These are phyloP conservation scores for Entomophthora muscae DNA, from an alignment of 371 early-diverging fungal genomes.

Conservation along the genomic window DNA sequence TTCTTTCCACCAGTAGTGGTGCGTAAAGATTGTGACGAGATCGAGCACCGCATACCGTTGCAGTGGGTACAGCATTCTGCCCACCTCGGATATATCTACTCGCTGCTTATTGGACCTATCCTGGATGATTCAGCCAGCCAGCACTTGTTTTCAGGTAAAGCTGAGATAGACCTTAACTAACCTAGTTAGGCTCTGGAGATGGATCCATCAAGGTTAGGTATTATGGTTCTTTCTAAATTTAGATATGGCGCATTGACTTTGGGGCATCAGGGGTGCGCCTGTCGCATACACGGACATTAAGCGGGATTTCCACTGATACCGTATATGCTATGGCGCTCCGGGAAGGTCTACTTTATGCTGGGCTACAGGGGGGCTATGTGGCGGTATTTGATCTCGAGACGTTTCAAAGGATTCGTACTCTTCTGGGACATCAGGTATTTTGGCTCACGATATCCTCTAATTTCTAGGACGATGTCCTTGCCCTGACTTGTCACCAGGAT, in stretches of 20 bases:
- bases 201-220: slow-evolving; percentile 38
- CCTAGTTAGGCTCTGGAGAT: slow-evolving; percentile 37
- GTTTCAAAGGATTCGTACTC: slow-evolving; percentile 43
- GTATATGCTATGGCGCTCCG: slow-evolving; percentile 39
- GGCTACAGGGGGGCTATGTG: slow-evolving; percentile 60
- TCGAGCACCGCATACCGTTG: slow-evolving; percentile 24
- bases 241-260: slow-evolving; percentile 37
- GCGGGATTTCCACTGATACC: slow-evolving; percentile 26
- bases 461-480: slow-evolving; percentile 41
- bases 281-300: slow-evolving; percentile 17
- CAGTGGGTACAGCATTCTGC: slow-evolving; percentile 34
- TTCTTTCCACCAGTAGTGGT: background rate
- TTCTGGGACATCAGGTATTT: slow-evolving; percentile 37
- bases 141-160: slow-evolving; percentile 39
- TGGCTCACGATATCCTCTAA: background rate
- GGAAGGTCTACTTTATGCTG: slow-evolving; percentile 55
- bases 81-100: slow-evolving; percentile 61
- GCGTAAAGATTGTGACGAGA: background rate
- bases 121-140: slow-evolving; percentile 27
- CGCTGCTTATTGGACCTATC: slow-evolving; percentile 30
- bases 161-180: background rate
- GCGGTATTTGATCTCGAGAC: slow-evolving; percentile 69
- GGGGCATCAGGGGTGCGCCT: slow-evolving; percentile 16
- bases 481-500: slow-evolving; percentile 25
- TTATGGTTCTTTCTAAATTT: background rate